Percentiles rank a stretch among this genome's conserved stretches.
Conservation (phyloP, 805 yeast species). For the Clavispora carvajalis region DNA sequence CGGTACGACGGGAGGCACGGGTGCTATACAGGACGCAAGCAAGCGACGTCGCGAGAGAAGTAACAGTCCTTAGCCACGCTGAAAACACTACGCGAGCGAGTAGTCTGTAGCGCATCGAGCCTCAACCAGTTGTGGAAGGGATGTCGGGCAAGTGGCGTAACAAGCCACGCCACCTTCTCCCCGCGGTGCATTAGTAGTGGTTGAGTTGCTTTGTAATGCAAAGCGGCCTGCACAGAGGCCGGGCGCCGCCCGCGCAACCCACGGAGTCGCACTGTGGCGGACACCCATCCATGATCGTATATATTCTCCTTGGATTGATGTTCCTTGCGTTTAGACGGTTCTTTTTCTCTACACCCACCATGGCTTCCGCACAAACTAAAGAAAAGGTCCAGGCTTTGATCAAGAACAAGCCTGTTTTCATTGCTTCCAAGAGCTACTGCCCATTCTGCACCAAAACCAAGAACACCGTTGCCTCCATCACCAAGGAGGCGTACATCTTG, state of each 20-base stretch:
- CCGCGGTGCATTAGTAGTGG: too few species aligned
- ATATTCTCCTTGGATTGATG: constrained; percentile 4
- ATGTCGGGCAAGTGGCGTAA: too few species aligned
- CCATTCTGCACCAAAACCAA: constrained; percentile 26
- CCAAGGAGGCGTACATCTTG: constrained; percentile 39
- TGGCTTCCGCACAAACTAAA: constrained; percentile 56
- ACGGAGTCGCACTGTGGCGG: not conserved
- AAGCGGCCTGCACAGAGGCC: not conserved
- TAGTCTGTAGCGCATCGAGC: too few species aligned
- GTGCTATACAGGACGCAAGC: not conserved
- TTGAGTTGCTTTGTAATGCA: too few species aligned
- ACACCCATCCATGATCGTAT: not conserved
- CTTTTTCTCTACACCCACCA: constrained; percentile 26
- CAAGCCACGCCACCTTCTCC: too few species aligned
- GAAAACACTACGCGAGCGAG: too few species aligned
- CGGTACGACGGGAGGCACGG: too few species aligned
- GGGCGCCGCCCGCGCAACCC: not conserved
- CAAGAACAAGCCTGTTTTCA: constrained; percentile 60
- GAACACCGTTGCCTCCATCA: constrained; percentile 11
- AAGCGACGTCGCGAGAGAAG: too few species aligned
- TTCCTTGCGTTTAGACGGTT: constrained; percentile 8
- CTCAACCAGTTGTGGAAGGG: too few species aligned
- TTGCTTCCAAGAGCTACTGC: constrained; percentile 48
- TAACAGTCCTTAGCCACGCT: too few species aligned
- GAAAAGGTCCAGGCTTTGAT: constrained; percentile 60